Evolutionary conservation across 2,329 filamentous ascomycete genomes (phyloP), one percentile per base, ranked within the genome.

Genomic region (Pseudogymnoascus sp.): DNA sequence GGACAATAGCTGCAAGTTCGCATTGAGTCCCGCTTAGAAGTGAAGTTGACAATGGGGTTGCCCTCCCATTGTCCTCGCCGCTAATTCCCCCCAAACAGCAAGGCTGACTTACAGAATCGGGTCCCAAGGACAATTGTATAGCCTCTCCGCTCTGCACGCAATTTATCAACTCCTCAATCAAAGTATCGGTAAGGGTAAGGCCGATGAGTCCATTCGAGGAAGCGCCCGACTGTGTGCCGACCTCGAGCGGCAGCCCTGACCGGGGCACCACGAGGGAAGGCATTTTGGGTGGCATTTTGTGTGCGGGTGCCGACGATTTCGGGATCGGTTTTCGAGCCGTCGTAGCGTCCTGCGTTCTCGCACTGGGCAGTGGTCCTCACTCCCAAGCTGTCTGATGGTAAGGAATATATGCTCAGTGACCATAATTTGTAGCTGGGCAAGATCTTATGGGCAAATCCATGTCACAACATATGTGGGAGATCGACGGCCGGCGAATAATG

Each of bases 101-200:
- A 62, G 64, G 59, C 62, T 64, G 63, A 78, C 84, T 78, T 82
- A 87, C 84, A 37, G 84, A 84, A 67, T 74, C 77, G 68, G 75
- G 77, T 40, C 84, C 84, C 64, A 87, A 72, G 4, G 81, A 78
- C 67, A 87, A 74, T 68, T 83, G 77, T 60, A 87, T 77, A 50
- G 79, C 75, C 61, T 82, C 77, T 59, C 82, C 83, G 74, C 79
- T 77, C 68, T 81, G 80, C 39, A 82, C 78, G 68, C 80, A 83
- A 71, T 77, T 78, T 66, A 87, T 85, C 79, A 87, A 82, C 64
- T 83, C 78, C 70, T 85, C 81, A 67, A 87, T 81, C 59, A 84
- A 76, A 69, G 75, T 76, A 70, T 85, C 79, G 67, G 76, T 79
- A 64, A 87, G 73, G n/a, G 76, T 79, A 61, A 87, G 74, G 65